These are phyloP conservation scores for Penicillium sp. DNA, from an alignment of 2,329 filamentous ascomycete species.

Conservation along the genomic window DNA sequence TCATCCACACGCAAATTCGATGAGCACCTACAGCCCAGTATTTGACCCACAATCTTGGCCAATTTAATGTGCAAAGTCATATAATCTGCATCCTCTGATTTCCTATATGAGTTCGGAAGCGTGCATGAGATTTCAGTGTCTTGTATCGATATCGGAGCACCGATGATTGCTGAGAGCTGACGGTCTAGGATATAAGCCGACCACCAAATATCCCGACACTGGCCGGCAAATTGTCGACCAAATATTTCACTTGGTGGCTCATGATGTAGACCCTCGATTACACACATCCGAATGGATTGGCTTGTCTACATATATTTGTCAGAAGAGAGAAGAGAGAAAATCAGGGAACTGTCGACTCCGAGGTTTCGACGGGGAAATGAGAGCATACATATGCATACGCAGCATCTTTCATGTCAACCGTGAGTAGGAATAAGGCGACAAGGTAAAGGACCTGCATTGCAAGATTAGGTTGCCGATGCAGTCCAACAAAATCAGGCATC, in stretches of 20 bases:
- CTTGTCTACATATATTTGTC: neutral
- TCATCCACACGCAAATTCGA: neutral
- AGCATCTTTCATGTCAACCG: constrained; percentile 5
- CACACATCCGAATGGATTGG: neutral
- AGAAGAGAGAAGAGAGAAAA: neutral
- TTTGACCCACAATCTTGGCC: neutral
- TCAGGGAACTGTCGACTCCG: too few species aligned
- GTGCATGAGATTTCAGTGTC: neutral
- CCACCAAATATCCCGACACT: constrained; percentile 4
- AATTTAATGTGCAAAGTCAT: neutral
- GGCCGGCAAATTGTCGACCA: neutral
- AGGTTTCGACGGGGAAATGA: too few species aligned
- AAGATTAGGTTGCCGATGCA: neutral
- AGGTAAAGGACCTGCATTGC: neutral
- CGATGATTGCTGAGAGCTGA: neutral
- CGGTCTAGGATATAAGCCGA: constrained; percentile 1
- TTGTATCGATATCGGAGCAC: neutral
- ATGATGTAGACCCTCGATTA: neutral
- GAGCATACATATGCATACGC: neutral
- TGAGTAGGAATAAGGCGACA: neutral
- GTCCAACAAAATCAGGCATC: neutral
- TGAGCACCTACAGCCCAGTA: neutral
- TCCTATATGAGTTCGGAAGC: neutral
- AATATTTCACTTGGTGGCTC: constrained; percentile 3
- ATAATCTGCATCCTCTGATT: neutral